These are phyloP conservation scores for Solidago caesia DNA, from an alignment of 129 eudicot genomes.

Conservation along the genomic window DNA sequence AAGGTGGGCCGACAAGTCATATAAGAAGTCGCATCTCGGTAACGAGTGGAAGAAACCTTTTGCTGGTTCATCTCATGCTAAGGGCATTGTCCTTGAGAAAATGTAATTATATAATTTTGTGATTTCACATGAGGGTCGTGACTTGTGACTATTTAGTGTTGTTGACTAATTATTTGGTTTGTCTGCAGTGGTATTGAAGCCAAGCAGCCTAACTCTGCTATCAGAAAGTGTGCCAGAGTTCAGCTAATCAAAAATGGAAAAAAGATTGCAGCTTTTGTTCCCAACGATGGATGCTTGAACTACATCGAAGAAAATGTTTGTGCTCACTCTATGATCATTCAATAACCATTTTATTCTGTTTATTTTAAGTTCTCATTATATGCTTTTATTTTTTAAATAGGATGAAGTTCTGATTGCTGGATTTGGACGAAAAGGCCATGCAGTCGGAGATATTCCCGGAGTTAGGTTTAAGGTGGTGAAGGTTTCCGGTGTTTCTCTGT, in stretches of 20 bases:
- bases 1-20: conserved; percentile 64
- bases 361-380: background rate
- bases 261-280: conserved; percentile 65
- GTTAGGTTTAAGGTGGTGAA: conserved; percentile 72
- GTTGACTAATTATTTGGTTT: background rate
- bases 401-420: conserved; percentile 76
- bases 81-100: conserved; percentile 59
- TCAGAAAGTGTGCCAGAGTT: conserved; percentile 63
- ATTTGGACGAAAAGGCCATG: conserved; percentile 72
- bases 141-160: no score
- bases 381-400: conserved; percentile 23
- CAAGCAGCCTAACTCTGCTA: conserved; percentile 62
- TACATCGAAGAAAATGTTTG: conserved; percentile 61
- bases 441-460: conserved; percentile 78
- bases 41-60: conserved; percentile 68
- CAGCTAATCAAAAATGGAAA: conserved; percentile 61
- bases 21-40: conserved; percentile 63
- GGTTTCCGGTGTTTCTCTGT: conserved; percentile 68
- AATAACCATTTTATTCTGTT: background rate
- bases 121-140: no score
- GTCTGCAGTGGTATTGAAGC: conserved; percentile 53
- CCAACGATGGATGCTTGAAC: conserved; percentile 62
- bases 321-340: background rate
- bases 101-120: conserved; percentile 28
- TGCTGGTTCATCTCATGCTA: conserved; percentile 65